These are phyloP conservation scores for Fusarium sp. DNA, from an alignment of 2,329 filamentous ascomycete species.

Conservation along the genomic window DNA sequence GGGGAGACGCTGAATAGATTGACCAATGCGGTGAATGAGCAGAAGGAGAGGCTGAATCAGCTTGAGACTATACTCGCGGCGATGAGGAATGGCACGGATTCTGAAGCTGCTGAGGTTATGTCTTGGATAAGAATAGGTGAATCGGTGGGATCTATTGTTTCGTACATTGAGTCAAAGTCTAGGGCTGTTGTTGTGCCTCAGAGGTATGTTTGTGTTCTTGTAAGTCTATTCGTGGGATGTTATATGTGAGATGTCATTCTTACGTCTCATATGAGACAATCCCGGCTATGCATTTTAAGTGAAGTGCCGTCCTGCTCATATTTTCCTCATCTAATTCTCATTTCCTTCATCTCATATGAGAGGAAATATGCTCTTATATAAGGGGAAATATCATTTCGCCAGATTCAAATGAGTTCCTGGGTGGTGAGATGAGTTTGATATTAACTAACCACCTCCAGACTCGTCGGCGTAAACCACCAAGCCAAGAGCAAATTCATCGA, in stretches of 20 bases:
- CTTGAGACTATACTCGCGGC: conserved; percentile 24
- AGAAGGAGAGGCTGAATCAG: conserved; percentile 12
- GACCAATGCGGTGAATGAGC: conserved; percentile 17
- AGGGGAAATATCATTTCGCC: fast-evolving
- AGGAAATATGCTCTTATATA: too few species aligned
- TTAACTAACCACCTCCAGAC: neutral
- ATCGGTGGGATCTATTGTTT: conserved; percentile 14
- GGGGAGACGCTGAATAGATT: conserved; percentile 26
- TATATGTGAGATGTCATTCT: neutral
- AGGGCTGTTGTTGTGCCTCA: conserved; percentile 1
- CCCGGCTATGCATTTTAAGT: neutral
- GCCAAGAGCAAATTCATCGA: conserved; percentile 20
- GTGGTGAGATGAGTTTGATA: neutral
- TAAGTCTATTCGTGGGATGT: neutral
- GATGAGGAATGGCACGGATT: conserved; percentile 11
- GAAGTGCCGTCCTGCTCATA: neutral
- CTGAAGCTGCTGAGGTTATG: conserved; percentile 27
- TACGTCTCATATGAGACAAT: neutral
- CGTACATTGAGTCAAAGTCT: conserved; percentile 14
- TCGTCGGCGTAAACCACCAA: neutral
- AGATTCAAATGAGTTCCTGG: too few species aligned
- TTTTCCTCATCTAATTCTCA: neutral
- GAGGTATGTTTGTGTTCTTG: conserved; percentile 1
- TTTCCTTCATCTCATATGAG: neutral
- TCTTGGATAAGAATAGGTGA: conserved; percentile 25